phyloP scores from a whole-genome alignment of 176 grass and related monocot species.

The Carex pumila region DNA sequence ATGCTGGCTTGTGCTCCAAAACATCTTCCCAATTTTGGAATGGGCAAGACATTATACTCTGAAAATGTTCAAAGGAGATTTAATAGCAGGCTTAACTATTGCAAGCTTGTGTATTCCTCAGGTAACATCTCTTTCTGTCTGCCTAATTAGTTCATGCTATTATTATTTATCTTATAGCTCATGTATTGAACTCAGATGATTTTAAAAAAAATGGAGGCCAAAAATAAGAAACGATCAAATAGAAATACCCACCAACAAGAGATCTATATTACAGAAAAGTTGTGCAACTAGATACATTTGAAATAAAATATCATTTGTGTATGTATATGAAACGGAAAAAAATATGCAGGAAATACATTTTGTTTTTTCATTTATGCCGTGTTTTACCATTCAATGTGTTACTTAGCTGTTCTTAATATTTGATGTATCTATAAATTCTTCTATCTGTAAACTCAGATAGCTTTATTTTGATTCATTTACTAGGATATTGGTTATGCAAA shows the following conservation, averaged over 20 bases:
- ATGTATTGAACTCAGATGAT: no score
- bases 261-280: not conserved
- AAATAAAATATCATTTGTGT: not conserved
- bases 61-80: conserved; percentile 55
- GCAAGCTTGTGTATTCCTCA: conserved; percentile 92
- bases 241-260: not conserved
- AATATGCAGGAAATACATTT: not conserved
- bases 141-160: not conserved
- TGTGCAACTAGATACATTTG: not conserved
- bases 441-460: not conserved
- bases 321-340: not conserved
- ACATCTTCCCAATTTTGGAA: conserved; percentile 61
- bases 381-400: no score
- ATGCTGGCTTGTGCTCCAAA: conserved; percentile 37
- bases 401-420: no score
- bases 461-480: not conserved
- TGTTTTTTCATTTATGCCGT: not conserved
- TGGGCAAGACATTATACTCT: conserved; percentile 58
- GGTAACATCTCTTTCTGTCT: conserved; percentile 21
- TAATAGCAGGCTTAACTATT: conserved; percentile 65
- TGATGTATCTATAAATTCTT: not conserved
- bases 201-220: no score
- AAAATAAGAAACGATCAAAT: no score
- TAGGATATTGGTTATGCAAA: conserved; percentile 90
- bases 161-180: not conserved